Evolutionary conservation across 768 basidiomycete genomes (phyloP).

Genomic region (Collybia nuda): DNA sequence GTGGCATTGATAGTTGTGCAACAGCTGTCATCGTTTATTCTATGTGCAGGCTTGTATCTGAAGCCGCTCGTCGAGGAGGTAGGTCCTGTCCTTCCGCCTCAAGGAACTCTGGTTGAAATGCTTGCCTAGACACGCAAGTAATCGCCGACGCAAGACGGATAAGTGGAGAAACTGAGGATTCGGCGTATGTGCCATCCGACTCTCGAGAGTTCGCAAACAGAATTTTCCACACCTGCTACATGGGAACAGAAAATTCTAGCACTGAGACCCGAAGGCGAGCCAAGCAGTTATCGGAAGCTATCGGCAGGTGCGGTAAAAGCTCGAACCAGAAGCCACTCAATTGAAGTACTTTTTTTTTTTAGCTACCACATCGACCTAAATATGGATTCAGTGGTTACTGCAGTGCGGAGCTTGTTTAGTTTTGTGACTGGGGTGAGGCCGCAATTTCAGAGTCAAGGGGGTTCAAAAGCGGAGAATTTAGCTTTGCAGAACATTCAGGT

Average conservation of each 20-base stretch:
- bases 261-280: constrained; percentile 83
- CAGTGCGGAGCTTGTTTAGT: constrained; percentile 79
- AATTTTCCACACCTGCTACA: constrained; percentile 97
- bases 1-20: constrained; percentile 97
- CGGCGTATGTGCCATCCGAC: constrained; percentile 82
- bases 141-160: constrained; percentile 91
- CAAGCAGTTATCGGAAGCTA: constrained; percentile 81
- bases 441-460: constrained; percentile 85
- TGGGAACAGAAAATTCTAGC: constrained; percentile 98
- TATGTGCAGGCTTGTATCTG: constrained; percentile 90
- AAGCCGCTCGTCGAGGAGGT: constrained; percentile 78
- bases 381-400: constrained; percentile 90
- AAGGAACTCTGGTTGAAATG: neutral
- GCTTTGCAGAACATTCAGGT: constrained; percentile 98
- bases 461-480: constrained; percentile 84
- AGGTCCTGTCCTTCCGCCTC: constrained; percentile 16
- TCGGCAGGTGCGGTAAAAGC: constrained; percentile 68
- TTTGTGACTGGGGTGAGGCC: constrained; percentile 67
- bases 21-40: constrained; percentile 95
- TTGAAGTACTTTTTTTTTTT: neutral
- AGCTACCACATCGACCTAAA: constrained; percentile 95
- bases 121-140: constrained; percentile 68
- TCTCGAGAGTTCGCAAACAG: constrained; percentile 82
- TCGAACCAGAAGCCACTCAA: neutral
- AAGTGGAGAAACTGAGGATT: constrained; percentile 78